Conservation (phyloP, 106 monocot species). For the Dioscorea zingiberensis region DNA sequence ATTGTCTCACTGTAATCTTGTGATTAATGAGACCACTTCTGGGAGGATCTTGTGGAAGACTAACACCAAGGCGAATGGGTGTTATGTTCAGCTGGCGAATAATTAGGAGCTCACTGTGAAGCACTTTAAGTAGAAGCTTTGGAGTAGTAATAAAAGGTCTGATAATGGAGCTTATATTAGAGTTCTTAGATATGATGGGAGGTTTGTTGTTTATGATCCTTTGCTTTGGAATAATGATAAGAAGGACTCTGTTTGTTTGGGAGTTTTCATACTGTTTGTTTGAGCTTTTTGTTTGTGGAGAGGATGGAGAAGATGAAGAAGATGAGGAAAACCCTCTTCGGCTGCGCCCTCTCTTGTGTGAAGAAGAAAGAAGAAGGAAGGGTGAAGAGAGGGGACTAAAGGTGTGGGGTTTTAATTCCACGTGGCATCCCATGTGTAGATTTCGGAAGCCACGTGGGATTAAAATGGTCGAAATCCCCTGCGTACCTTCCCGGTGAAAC, state of each 20-base stretch:
- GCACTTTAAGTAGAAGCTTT: slow-evolving; percentile 3
- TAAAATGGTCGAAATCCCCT: too few species aligned
- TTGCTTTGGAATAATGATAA: slow-evolving; percentile 15
- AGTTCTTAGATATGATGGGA: slow-evolving; percentile 22
- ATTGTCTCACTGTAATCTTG: slow-evolving; percentile 13
- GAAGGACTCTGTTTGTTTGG: not conserved
- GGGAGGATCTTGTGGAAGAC: slow-evolving; percentile 27
- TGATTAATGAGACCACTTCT: slow-evolving; percentile 7
- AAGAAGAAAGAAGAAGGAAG: not conserved
- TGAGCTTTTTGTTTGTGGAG: too few species aligned
- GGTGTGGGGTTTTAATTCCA: too few species aligned
- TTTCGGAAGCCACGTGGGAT: too few species aligned
- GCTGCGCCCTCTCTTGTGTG: too few species aligned
- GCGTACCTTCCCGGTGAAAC: too few species aligned
- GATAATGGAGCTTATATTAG: slow-evolving; percentile 17
- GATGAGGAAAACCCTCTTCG: not conserved
- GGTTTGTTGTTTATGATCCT: slow-evolving; percentile 20
- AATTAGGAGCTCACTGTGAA: slow-evolving; percentile 17
- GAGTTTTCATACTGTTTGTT: too few species aligned
- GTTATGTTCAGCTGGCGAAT: slow-evolving; percentile 12
- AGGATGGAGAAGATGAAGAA: too few species aligned
- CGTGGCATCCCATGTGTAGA: too few species aligned
- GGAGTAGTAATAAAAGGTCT: slow-evolving; percentile 16
- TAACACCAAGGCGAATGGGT: slow-evolving; percentile 10
- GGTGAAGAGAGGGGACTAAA: not conserved